Conservation (phyloP, 805 yeast species). For the Yarrowia sp. region DNA sequence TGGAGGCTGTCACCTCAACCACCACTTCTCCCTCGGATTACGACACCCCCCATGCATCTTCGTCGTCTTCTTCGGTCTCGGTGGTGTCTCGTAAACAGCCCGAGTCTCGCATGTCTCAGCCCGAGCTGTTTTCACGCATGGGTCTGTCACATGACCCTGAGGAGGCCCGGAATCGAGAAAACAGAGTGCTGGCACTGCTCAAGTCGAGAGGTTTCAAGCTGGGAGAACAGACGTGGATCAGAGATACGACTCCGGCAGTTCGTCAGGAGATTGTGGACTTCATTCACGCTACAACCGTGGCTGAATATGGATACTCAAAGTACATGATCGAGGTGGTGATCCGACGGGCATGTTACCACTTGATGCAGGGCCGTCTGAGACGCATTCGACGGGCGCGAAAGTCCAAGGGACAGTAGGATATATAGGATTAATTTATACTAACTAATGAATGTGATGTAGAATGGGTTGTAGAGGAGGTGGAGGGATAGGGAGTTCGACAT, state of each 20-base stretch:
- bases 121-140: slow-evolving; percentile 42
- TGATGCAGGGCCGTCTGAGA: slow-evolving; percentile 76
- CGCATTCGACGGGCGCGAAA: slow-evolving; percentile 52
- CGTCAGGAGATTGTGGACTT: slow-evolving; percentile 50
- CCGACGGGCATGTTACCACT: slow-evolving; percentile 74
- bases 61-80: not conserved
- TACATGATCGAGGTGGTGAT: slow-evolving; percentile 66
- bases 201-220: slow-evolving; percentile 62
- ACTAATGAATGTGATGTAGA: not conserved
- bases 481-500: too few species aligned
- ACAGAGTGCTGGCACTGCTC: slow-evolving; percentile 41
- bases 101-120: slow-evolving; percentile 42
- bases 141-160: slow-evolving; percentile 41
- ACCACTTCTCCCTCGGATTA: slow-evolving; percentile 14
- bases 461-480: not conserved
- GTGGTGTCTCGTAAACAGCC: slow-evolving; percentile 34
- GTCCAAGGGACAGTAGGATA: not conserved
- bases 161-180: slow-evolving; percentile 42
- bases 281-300: slow-evolving; percentile 49
- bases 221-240: slow-evolving; percentile 80
- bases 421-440: not conserved
- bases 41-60: slow-evolving; percentile 24
- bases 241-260: slow-evolving; percentile 62
- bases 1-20: not conserved
- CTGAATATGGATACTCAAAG: slow-evolving; percentile 52